Conservation (phyloP, 192 early-diverging fungal species). For the Coemansia sp. region DNA sequence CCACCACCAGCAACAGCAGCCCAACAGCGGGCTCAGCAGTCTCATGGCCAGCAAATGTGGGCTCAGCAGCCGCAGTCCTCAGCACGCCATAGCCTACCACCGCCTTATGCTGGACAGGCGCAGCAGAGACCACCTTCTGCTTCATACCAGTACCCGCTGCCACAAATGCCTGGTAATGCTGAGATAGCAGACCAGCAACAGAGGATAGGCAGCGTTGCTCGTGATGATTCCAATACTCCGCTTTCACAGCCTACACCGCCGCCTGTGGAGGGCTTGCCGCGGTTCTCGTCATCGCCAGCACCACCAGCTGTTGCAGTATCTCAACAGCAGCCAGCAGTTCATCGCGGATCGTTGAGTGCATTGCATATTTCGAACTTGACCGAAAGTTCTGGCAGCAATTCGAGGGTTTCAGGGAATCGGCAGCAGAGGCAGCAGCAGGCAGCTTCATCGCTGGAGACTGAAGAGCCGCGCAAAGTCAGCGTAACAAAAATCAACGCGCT, state of each 20-base stretch:
- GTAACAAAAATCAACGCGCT: slow-evolving; percentile 42
- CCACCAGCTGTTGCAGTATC: not conserved
- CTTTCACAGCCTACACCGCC: slow-evolving; percentile 47
- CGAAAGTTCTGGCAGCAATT: not conserved
- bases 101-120: not conserved
- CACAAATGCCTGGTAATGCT: not conserved
- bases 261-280: slow-evolving; percentile 42
- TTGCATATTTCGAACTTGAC: slow-evolving; percentile 31
- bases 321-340: not conserved
- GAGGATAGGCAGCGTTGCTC: not conserved
- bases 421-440: not conserved
- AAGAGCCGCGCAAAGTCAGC: slow-evolving; percentile 26
- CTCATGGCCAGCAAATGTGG: not conserved
- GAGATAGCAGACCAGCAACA: not conserved
- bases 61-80: not conserved
- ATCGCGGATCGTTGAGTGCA: not conserved
- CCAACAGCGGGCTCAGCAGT: no score
- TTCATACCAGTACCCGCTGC: slow-evolving; percentile 4
- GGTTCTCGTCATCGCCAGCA: slow-evolving; percentile 38
- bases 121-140: no score
- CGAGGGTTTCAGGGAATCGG: not conserved
- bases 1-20: not conserved
- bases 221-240: slow-evolving; percentile 28
- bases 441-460: not conserved
- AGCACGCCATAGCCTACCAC: slow-evolving; percentile 2